Evolutionary conservation across 1,284 basidiomycete genomes (phyloP).

Genomic region (Cutaneotrichosporon sp.): DNA sequence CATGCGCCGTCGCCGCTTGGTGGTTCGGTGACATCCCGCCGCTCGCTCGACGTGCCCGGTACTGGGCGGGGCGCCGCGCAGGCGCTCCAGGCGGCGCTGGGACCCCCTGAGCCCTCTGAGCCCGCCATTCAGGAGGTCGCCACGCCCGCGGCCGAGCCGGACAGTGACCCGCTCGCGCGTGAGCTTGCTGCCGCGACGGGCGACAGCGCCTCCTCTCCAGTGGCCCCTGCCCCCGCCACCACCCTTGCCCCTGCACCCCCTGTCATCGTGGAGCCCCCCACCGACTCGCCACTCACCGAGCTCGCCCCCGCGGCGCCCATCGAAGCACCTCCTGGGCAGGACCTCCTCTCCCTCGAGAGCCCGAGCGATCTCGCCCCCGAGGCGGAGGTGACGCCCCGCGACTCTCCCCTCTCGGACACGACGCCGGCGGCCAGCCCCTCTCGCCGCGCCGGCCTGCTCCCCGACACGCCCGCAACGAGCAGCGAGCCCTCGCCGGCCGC

Average conservation of each 20-base stretch:
- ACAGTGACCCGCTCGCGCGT: conserved; percentile 1
- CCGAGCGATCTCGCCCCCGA: background rate
- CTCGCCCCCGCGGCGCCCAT: background rate
- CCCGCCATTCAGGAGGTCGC: background rate
- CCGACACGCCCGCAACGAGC: background rate
- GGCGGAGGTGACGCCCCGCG: conserved; percentile 1
- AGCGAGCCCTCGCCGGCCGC: background rate
- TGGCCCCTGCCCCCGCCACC: background rate
- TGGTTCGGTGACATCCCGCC: conserved; percentile 8
- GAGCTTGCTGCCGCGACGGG: conserved; percentile 6
- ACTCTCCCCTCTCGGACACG: background rate
- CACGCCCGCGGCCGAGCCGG: background rate
- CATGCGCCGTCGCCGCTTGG: conserved; percentile 17
- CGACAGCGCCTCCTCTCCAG: background rate
- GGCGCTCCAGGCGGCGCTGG: conserved; percentile 5
- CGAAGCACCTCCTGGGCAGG: background rate
- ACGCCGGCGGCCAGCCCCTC: conserved; percentile 1
- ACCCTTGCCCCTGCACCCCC: background rate
- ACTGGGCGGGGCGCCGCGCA: background rate
- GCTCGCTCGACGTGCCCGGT: conserved; percentile 14
- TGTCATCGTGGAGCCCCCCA: background rate
- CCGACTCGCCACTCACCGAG: background rate
- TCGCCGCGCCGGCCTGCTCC: background rate
- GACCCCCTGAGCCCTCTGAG: background rate
- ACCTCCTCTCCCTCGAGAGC: conserved; percentile 9